Evolutionary conservation across 164 flowering plant genomes (phyloP).

Genomic region (Kingdonia uniflora): DNA sequence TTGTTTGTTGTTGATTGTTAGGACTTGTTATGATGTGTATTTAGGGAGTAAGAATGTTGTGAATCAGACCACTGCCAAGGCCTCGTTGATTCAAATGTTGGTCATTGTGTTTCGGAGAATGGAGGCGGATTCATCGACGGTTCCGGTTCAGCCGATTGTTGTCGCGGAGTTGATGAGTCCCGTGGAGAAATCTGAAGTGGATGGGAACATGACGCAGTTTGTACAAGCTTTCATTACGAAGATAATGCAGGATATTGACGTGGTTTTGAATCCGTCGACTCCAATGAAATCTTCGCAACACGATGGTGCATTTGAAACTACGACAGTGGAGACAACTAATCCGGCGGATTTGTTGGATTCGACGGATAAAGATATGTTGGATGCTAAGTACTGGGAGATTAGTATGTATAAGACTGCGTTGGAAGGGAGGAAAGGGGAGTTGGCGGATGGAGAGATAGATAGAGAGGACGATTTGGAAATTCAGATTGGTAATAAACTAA

Average conservation of each 20-base stretch:
- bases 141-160: constrained; percentile 95
- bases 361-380: constrained; percentile 98
- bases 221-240: constrained; percentile 95
- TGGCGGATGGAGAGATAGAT: constrained; percentile 85
- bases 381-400: constrained; percentile 99
- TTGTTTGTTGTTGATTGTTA: constrained; percentile 73
- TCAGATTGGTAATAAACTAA: constrained; percentile 95
- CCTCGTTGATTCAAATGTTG: constrained; percentile 88
- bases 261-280: constrained; percentile 58
- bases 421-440: constrained; percentile 97
- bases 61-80: constrained; percentile 96
- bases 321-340: constrained; percentile 83
- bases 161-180: constrained; percentile 97
- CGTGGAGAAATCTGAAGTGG: constrained; percentile 63
- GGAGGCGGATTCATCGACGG: constrained; percentile 97
- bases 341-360: constrained; percentile 97
- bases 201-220: constrained; percentile 69
- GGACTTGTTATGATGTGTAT: constrained; percentile 92
- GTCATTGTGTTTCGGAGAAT: constrained; percentile 94
- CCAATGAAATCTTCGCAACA: constrained; percentile 40
- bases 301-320: constrained; percentile 93
- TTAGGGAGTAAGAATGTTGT: constrained; percentile 82
- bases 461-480: constrained; percentile 94
- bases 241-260: constrained; percentile 92
- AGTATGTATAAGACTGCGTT: constrained; percentile 98